These are phyloP conservation scores for Lotmaria passim DNA, from an alignment of 208 protist genomes.

Conservation along the genomic window DNA sequence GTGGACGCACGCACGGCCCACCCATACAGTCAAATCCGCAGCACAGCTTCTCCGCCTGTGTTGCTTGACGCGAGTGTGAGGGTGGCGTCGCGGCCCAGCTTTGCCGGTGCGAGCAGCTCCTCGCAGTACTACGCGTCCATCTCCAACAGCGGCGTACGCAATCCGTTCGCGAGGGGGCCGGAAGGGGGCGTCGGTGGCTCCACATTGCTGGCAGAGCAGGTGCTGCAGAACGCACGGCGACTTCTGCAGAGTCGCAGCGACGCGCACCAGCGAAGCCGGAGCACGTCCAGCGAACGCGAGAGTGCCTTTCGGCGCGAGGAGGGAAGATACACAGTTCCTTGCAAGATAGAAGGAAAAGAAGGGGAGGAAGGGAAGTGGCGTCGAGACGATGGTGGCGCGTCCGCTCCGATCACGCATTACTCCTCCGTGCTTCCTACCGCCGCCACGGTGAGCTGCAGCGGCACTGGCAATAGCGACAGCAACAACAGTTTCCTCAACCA, in stretches of 20 bases:
- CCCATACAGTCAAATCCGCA: neutral
- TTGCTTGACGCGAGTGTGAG: too few species aligned
- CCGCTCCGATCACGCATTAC: neutral
- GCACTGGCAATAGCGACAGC: neutral
- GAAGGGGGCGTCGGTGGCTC: neutral
- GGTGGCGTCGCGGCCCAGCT: neutral
- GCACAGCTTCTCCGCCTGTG: neutral
- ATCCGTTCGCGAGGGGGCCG: too few species aligned
- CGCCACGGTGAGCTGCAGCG: too few species aligned
- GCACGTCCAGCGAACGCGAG: too few species aligned
- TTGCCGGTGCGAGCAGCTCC: neutral
- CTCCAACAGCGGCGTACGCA: neutral
- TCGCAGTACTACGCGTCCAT: conserved; percentile 27
- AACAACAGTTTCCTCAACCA: neutral
- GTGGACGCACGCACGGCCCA: neutral
- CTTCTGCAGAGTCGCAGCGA: conserved; percentile 25
- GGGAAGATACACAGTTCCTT: too few species aligned
- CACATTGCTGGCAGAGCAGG: conserved; percentile 23
- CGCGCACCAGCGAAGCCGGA: neutral
- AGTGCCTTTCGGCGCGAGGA: too few species aligned
- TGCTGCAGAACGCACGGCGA: conserved; percentile 25
- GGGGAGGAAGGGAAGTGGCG: too few species aligned
- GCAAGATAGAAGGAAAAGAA: too few species aligned
- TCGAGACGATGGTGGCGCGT: too few species aligned
- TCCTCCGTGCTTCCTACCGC: neutral